Evolutionary conservation across 768 basidiomycete genomes (phyloP).

Genomic region (Tylopilus plumbeoviolaceoides): DNA sequence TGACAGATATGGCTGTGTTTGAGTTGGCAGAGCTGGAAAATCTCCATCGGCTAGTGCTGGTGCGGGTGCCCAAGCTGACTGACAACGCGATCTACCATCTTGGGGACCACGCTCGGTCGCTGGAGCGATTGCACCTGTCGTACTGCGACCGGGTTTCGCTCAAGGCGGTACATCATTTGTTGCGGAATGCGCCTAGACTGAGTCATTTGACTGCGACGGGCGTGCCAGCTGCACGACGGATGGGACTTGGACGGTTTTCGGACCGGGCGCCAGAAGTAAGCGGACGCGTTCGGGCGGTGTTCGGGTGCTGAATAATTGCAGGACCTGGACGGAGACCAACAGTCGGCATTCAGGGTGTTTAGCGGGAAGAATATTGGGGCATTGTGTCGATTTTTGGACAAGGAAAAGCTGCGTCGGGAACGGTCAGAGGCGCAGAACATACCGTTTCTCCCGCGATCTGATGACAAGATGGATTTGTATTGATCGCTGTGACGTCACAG

Average conservation of each 20-base stretch:
- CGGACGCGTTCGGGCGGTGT: not conserved
- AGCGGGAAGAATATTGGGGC: constrained; percentile 60
- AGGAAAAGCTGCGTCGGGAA: constrained; percentile 55
- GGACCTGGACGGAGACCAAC: constrained; percentile 64
- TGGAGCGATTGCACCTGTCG: constrained; percentile 82
- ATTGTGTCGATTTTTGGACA: constrained; percentile 67
- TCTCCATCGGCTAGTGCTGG: constrained; percentile 74
- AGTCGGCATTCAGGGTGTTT: constrained; percentile 75
- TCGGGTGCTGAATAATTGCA: constrained; percentile 27
- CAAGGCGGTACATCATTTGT: constrained; percentile 65
- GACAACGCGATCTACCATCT: constrained; percentile 79
- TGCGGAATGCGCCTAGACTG: constrained; percentile 55
- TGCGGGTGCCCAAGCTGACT: constrained; percentile 77
- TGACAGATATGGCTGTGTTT: constrained; percentile 83
- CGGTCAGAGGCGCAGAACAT: constrained; percentile 59
- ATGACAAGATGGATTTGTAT: constrained; percentile 62
- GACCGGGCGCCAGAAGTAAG: constrained; percentile 62
- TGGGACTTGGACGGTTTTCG: constrained; percentile 74
- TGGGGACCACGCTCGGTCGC: constrained; percentile 60
- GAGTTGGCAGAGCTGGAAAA: constrained; percentile 69
- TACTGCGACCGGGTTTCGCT: constrained; percentile 82
- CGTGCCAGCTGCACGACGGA: constrained; percentile 65
- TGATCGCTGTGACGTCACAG: constrained; percentile 23
- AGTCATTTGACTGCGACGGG: constrained; percentile 80
- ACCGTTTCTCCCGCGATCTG: constrained; percentile 54